These are phyloP conservation scores for Aureoboletus auriporus DNA, from an alignment of 768 basidiomycete species.

Conservation along the genomic window DNA sequence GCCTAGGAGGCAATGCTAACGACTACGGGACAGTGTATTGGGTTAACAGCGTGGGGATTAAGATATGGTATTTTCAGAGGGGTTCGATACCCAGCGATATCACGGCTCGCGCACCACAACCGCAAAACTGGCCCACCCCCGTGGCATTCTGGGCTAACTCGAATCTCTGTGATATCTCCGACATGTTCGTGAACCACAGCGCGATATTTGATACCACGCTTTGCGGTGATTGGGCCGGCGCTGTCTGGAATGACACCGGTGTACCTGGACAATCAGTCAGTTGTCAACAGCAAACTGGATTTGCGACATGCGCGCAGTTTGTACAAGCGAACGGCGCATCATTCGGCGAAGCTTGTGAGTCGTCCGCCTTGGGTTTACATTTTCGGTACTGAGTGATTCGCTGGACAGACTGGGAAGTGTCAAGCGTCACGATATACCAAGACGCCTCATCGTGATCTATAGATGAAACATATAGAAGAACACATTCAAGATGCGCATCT, in stretches of 20 bases:
- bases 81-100: constrained; percentile 76
- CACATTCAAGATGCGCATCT: constrained; percentile 12
- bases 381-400: constrained; percentile 1
- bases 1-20: background rate
- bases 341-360: constrained; percentile 76
- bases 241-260: constrained; percentile 69
- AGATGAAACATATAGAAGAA: constrained; percentile 8
- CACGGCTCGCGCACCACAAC: constrained; percentile 64
- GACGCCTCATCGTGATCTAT: constrained; percentile 17
- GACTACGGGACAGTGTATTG: constrained; percentile 12
- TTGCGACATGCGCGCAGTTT: constrained; percentile 75
- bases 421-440: constrained; percentile 72
- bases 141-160: constrained; percentile 75
- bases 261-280: constrained; percentile 83
- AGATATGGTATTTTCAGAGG: constrained; percentile 80
- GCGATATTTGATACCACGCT: constrained; percentile 85
- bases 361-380: constrained; percentile 1
- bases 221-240: constrained; percentile 89
- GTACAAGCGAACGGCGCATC: constrained; percentile 68
- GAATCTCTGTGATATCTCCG: constrained; percentile 65
- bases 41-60: constrained; percentile 66
- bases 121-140: constrained; percentile 72
- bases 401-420: constrained; percentile 74
- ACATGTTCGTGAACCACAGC: constrained; percentile 74
- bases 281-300: constrained; percentile 81